These are phyloP conservation scores for Panaeolus papilionaceus DNA, from an alignment of 768 basidiomycete genomes.

Conservation along the genomic window DNA sequence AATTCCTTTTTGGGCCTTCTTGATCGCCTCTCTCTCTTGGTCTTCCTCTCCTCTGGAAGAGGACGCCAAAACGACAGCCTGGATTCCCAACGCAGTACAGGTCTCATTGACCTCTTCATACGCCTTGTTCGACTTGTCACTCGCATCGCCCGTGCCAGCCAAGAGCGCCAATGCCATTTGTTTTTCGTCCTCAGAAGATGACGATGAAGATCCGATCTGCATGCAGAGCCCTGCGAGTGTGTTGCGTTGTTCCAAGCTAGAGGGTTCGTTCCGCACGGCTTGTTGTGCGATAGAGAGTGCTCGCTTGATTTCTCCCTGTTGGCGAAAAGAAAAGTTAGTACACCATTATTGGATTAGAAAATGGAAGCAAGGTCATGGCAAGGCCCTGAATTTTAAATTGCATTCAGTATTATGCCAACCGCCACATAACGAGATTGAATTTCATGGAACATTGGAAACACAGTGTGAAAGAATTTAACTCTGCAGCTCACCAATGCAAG, in stretches of 20 bases:
- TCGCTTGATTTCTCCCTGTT: conserved; percentile 35
- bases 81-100: conserved; percentile 49
- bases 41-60: conserved; percentile 26
- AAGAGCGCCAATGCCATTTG: conserved; percentile 29
- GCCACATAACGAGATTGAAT: no score
- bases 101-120: conserved; percentile 43
- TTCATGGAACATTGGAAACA: no score
- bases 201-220: conserved; percentile 36
- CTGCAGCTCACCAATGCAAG: conserved; percentile 65
- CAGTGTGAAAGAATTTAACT: not conserved
- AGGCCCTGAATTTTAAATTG: no score
- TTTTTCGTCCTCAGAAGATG: conserved; percentile 53
- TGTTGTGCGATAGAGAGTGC: conserved; percentile 63
- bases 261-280: conserved; percentile 63
- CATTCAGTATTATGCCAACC: no score
- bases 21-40: conserved; percentile 38
- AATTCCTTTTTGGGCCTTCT: conserved; percentile 65
- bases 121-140: conserved; percentile 22
- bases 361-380: not conserved
- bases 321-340: conserved; percentile 11
- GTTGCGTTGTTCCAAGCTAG: conserved; percentile 47
- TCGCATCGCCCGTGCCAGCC: conserved; percentile 19
- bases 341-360: not conserved
- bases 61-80: conserved; percentile 49
- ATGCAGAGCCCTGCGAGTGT: conserved; percentile 47